phyloP scores from a whole-genome alignment of 306 rosid species.

The Lathyrus oleraceus region DNA sequence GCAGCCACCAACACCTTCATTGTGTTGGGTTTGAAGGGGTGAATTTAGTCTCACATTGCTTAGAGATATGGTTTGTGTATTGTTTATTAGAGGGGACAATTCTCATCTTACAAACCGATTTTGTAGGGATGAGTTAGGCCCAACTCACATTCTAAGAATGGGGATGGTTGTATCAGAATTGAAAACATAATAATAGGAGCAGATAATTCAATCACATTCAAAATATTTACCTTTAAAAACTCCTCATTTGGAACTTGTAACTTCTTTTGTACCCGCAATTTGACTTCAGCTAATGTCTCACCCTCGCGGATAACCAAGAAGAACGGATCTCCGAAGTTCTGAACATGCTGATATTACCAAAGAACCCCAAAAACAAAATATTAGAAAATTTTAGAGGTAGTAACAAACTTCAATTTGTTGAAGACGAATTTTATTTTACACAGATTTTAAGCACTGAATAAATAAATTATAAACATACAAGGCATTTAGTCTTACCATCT shows the following conservation, averaged over 20 bases:
- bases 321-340: slow-evolving; percentile 94
- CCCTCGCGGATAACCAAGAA: slow-evolving; percentile 80
- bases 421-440: neutral
- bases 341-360: slow-evolving; percentile 63
- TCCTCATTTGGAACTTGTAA: slow-evolving; percentile 86
- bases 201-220: slow-evolving; percentile 1
- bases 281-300: slow-evolving; percentile 82
- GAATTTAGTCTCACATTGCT: too few species aligned
- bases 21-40: too few species aligned
- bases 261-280: slow-evolving; percentile 78
- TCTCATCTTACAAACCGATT: too few species aligned
- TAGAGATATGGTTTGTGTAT: too few species aligned
- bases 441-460: neutral
- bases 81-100: too few species aligned
- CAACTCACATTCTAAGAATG: too few species aligned
- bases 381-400: slow-evolving; percentile 6
- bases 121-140: too few species aligned
- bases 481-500: slow-evolving; percentile 46
- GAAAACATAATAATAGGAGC: neutral
- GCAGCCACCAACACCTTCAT: too few species aligned
- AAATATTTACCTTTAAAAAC: slow-evolving; percentile 63
- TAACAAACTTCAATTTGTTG: neutral
- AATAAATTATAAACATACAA: neutral
- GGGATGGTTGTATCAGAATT: slow-evolving; percentile 1
- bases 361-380: slow-evolving; percentile 4